Evolutionary conservation across 257 asterid species (phyloP), one percentile per base, ranked within the genome.

Genomic region (Solanum lignicaule): DNA sequence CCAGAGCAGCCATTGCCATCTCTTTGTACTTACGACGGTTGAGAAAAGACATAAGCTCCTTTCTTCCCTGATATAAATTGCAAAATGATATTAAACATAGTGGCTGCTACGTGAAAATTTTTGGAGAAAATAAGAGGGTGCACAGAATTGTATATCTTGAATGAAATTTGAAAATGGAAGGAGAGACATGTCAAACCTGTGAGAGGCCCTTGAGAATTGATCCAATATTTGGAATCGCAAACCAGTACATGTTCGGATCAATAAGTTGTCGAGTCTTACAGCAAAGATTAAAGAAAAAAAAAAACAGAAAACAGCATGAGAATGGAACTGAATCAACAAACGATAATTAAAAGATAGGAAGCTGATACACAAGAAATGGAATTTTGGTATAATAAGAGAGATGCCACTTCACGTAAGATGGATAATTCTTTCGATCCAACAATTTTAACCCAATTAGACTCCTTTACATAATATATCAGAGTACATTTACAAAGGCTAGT

Each of bases 241-340:
- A 94, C 99, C 99, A 97, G 87, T 96, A 97, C 99, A 95, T 93
- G 92, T 95, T 90, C 33, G 93, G 94, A 92, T 95, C 99, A 86
- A 95, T 93, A 78, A 96, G 98, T 92, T 95, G 99, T 84, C 98
- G 98, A 88, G 93, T 91, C 99, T 97, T 81, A 20, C 66, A 46
- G 20, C 12, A 3, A 15, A 81, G 4, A 81, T 18, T 27, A 31
- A 46, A 46, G 29, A 38, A 1, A 88, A 94, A 88, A 93, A 36
- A 94, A 88, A 93, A 36, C 88, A 89, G 55, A 79, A 7, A 87
- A 85, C 88, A 90, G 78, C 76, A 87, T 86, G 84, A 91, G 84
- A 86, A 68, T 23, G 87, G 75, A 86, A 86, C 75, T 62, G 5
- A 66, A 84, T 75, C 87, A 87, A 36, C 62, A 62, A 43, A 21